phyloP scores from a whole-genome alignment of 1,284 basidiomycete species.

The Phellinidium pouzarii region DNA sequence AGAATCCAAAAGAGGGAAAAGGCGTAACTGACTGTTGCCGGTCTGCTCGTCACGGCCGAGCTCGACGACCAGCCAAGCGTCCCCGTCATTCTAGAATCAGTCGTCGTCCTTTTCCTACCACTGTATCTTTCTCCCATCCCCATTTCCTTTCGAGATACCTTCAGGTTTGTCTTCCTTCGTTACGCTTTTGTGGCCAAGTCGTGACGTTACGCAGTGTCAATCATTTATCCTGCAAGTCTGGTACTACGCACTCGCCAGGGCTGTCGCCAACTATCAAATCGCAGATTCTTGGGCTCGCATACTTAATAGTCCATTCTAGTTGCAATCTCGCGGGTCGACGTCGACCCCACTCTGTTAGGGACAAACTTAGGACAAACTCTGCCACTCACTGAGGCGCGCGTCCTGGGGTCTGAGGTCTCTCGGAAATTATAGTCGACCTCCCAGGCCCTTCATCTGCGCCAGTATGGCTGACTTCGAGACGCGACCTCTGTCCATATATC shows the following conservation, averaged over 20 bases:
- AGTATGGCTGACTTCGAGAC: constrained; percentile 51
- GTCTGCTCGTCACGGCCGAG: too few species aligned
- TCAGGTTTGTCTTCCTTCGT: too few species aligned
- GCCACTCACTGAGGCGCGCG: neutral
- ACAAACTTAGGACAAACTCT: neutral
- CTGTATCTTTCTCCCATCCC: neutral
- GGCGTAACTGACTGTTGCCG: too few species aligned
- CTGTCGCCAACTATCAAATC: neutral
- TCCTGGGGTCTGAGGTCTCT: neutral
- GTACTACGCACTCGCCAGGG: neutral
- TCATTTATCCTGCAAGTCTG: neutral
- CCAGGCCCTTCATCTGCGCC: constrained; percentile 4
- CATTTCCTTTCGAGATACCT: neutral
- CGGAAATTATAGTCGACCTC: neutral
- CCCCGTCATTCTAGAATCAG: neutral
- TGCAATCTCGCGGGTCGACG: neutral
- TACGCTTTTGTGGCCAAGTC: neutral
- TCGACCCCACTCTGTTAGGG: too few species aligned
- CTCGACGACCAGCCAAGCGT: neutral
- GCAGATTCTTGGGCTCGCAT: neutral
- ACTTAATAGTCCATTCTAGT: neutral
- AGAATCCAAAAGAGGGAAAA: too few species aligned
- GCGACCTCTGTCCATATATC: constrained; percentile 34
- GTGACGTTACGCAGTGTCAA: constrained; percentile 11
- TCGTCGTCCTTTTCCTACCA: neutral